phyloP scores from a whole-genome alignment of 192 early-diverging fungal species.

The Funneliformis mosseae region DNA sequence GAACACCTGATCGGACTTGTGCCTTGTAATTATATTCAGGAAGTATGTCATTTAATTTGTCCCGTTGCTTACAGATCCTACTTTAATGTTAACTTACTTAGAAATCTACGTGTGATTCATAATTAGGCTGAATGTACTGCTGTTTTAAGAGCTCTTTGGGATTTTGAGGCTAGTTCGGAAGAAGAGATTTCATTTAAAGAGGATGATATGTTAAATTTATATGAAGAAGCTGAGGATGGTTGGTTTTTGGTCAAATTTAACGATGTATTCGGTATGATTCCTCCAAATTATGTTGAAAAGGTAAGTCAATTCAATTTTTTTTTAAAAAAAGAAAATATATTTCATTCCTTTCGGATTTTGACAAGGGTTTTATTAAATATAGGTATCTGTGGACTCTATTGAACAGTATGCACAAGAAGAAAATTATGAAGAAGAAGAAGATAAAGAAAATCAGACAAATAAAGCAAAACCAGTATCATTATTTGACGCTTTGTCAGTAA shows the following conservation, averaged over 20 bases:
- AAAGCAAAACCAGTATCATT: conserved; percentile 20
- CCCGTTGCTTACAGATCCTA: not conserved
- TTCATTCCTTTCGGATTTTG: not conserved
- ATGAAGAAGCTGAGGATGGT: conserved; percentile 86
- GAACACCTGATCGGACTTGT: conserved; percentile 75
- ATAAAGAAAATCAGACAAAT: not conserved
- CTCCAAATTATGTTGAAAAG: conserved; percentile 82
- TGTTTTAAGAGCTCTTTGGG: conserved; percentile 65
- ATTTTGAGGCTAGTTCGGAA: conserved; percentile 78
- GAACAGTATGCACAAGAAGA: conserved; percentile 42
- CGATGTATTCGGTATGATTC: conserved; percentile 80
- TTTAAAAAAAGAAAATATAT: too few species aligned
- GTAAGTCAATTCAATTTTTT: not conserved
- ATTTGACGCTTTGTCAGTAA: conserved; percentile 34
- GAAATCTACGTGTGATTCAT: not conserved
- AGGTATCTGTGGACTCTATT: conserved; percentile 30
- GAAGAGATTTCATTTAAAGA: conserved; percentile 85
- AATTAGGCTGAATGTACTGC: conserved; percentile 53
- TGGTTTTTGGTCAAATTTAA: conserved; percentile 86
- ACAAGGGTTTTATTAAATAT: not conserved
- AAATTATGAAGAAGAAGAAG: not conserved
- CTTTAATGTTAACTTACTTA: not conserved
- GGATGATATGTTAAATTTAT: conserved; percentile 71
- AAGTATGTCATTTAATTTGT: conserved; percentile 18
- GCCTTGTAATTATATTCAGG: conserved; percentile 87